These are phyloP conservation scores for Flueggea neowawraea DNA, from an alignment of 441 rosid species.

Conservation along the genomic window DNA sequence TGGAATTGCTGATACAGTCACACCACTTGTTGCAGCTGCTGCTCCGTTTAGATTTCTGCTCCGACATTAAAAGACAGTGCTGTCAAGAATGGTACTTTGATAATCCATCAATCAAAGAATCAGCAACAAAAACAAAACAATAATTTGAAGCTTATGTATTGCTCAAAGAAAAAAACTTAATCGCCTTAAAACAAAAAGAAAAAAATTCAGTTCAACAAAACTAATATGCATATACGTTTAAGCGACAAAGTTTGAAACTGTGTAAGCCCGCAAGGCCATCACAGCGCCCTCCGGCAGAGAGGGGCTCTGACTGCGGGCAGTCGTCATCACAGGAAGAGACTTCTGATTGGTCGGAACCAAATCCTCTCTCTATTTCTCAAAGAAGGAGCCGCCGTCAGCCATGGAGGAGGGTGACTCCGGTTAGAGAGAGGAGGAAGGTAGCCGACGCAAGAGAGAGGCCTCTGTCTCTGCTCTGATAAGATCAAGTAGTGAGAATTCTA, in stretches of 20 bases:
- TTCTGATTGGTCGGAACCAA: slow-evolving; percentile 13
- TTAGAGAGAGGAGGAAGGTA: background rate
- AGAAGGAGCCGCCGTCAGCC: slow-evolving; percentile 38
- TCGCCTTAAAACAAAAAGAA: too few relatives aligned
- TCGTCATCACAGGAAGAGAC: slow-evolving; percentile 51
- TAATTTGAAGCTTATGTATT: too few relatives aligned
- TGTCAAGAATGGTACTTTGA: too few relatives aligned
- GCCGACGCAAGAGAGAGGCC: background rate
- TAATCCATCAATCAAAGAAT: too few relatives aligned
- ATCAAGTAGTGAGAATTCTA: slow-evolving; percentile 39
- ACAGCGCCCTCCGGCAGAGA: slow-evolving; percentile 17
- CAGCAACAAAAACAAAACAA: too few relatives aligned
- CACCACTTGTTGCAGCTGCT: too few relatives aligned
- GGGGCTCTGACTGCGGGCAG: slow-evolving; percentile 67
- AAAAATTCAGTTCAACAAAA: too few relatives aligned
- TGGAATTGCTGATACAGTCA: too few relatives aligned
- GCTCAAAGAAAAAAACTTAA: too few relatives aligned
- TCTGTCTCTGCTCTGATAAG: slow-evolving; percentile 60
- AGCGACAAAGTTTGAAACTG: background rate
- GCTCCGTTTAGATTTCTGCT: too few relatives aligned
- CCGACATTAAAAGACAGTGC: too few relatives aligned
- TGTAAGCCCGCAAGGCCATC: slow-evolving; percentile 60
- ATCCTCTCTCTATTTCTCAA: slow-evolving; percentile 3
- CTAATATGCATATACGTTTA: too few relatives aligned
- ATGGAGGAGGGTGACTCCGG: slow-evolving; percentile 29